These are phyloP conservation scores for Podospora anserina DNA, from an alignment of 495 filamentous ascomycete genomes.

Conservation along the genomic window DNA sequence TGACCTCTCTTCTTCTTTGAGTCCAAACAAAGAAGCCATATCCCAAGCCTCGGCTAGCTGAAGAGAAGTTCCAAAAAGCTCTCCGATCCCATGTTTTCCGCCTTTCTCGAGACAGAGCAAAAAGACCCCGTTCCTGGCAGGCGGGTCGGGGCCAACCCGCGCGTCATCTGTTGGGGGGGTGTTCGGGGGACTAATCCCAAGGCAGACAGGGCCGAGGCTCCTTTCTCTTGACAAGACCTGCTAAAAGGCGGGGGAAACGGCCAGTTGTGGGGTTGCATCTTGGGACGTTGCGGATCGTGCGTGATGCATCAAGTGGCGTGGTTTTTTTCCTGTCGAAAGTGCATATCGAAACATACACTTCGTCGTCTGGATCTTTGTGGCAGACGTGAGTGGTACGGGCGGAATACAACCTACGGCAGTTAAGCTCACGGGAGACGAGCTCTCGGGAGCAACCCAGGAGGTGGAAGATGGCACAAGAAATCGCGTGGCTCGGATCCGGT, in stretches of 20 bases:
- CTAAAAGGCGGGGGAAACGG: conserved; percentile 14
- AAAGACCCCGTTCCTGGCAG: not conserved
- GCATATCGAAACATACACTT: not conserved
- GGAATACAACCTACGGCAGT: not conserved
- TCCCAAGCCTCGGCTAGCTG: not conserved
- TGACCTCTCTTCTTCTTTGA: not conserved
- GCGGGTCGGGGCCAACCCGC: not conserved
- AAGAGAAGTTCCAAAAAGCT: not conserved
- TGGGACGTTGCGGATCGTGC: conserved; percentile 1
- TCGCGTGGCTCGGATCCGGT: not conserved
- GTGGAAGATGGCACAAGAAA: not conserved
- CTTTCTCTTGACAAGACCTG: conserved; percentile 1
- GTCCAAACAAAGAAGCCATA: not conserved
- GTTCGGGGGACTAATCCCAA: not conserved
- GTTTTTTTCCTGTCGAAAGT: not conserved
- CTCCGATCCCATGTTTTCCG: not conserved
- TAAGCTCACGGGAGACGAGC: not conserved
- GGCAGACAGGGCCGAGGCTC: conserved; percentile 13
- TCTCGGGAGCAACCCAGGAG: not conserved
- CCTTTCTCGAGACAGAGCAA: not conserved
- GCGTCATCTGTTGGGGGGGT: not conserved
- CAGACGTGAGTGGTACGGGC: not conserved
- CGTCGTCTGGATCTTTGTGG: not conserved
- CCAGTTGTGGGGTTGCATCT: not conserved
- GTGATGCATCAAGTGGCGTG: not conserved